phyloP scores from a whole-genome alignment of 208 protist genomes.

The Lotmaria passim region DNA sequence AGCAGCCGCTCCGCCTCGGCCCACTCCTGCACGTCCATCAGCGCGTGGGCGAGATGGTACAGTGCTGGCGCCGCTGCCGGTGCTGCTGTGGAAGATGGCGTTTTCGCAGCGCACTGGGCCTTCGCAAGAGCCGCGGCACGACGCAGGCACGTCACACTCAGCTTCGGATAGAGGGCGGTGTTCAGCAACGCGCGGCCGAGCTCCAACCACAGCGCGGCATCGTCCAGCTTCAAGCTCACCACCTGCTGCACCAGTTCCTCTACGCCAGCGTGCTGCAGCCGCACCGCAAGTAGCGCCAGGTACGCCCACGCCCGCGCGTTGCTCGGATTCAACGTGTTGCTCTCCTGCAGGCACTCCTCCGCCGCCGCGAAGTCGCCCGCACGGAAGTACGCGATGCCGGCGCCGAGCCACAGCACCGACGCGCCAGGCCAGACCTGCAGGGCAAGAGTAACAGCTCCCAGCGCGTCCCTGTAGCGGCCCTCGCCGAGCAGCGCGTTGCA shows the following conservation, averaged over 20 bases:
- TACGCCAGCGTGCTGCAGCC: constrained; percentile 54
- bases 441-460: constrained; percentile 73
- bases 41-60: constrained; percentile 74
- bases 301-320: constrained; percentile 91
- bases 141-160: constrained; percentile 66
- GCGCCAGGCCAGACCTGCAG: constrained; percentile 73
- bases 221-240: constrained; percentile 59
- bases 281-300: constrained; percentile 60
- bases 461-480: constrained; percentile 75
- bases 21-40: constrained; percentile 45
- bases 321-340: constrained; percentile 82
- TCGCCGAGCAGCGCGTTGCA: constrained; percentile 79
- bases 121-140: constrained; percentile 44
- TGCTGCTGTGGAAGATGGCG: background rate
- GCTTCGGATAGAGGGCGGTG: constrained; percentile 28
- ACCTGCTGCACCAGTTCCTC: constrained; percentile 71
- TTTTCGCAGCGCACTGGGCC: constrained; percentile 19
- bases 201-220: constrained; percentile 72
- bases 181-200: constrained; percentile 73
- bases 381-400: constrained; percentile 88
- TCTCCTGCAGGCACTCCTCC: constrained; percentile 90
- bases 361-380: constrained; percentile 59
- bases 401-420: constrained; percentile 86
- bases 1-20: constrained; percentile 67
- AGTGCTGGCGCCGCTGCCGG: constrained; percentile 25